Conservation (phyloP, 768 basidiomycete genomes). For the Dacryopinax spathularia region DNA sequence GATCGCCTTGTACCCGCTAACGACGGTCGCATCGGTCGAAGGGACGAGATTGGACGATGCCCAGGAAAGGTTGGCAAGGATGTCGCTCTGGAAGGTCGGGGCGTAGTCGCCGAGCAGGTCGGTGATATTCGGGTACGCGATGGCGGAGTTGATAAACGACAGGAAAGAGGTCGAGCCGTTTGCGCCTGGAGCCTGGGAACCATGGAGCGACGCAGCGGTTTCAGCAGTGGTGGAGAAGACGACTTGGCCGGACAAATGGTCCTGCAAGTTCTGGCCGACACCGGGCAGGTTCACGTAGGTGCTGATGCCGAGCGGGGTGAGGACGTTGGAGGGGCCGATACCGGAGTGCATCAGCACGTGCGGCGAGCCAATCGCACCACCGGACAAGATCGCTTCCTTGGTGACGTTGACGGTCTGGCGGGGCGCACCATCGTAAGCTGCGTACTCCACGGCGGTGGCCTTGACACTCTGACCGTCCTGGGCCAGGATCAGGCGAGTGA, state of each 20-base stretch:
- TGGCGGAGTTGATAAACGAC: slow-evolving; percentile 51
- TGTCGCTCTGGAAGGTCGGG: slow-evolving; percentile 22
- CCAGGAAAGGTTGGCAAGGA: slow-evolving; percentile 23
- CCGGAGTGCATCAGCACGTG: slow-evolving; percentile 58
- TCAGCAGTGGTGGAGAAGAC: slow-evolving; percentile 8
- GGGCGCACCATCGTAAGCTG: slow-evolving; percentile 22
- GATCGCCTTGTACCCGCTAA: slow-evolving; percentile 5
- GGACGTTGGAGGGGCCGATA: slow-evolving; percentile 37
- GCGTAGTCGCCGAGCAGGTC: slow-evolving; percentile 28
- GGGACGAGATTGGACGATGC: slow-evolving; percentile 30
- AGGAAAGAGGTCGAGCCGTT: slow-evolving; percentile 26
- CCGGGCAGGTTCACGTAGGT: slow-evolving; percentile 29
- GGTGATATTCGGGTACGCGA: slow-evolving; percentile 43
- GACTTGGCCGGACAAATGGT: slow-evolving; percentile 25
- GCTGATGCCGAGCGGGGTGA: slow-evolving; percentile 34
- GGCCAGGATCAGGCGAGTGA: slow-evolving; percentile 38
- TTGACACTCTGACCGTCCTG: slow-evolving; percentile 24
- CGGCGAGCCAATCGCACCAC: slow-evolving; percentile 31
- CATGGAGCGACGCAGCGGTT: slow-evolving; percentile 17
- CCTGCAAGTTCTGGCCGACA: slow-evolving; percentile 38
- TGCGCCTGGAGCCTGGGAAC: slow-evolving; percentile 4
- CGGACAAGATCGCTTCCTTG: slow-evolving; percentile 43
- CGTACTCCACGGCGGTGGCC: slow-evolving; percentile 38
- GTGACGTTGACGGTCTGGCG: slow-evolving; percentile 37
- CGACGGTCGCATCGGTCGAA: slow-evolving; percentile 4